Evolutionary conservation across 495 filamentous ascomycete species (phyloP).

Genomic region (Penicillium waksmanii): DNA sequence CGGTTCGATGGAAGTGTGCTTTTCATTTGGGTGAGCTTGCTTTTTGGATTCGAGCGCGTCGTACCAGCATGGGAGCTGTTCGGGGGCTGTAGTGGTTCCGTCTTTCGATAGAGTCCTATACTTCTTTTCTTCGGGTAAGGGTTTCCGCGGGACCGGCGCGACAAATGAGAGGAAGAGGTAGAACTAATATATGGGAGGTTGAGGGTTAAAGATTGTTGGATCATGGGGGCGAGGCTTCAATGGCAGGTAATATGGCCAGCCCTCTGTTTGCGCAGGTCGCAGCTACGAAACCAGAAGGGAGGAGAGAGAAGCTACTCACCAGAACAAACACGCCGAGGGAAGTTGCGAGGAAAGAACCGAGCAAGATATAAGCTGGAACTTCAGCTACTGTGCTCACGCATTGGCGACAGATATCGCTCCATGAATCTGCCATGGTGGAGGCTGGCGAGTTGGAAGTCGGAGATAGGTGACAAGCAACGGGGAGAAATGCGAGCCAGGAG

Average conservation of each 20-base stretch:
- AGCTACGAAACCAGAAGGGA: slow-evolving; percentile 1
- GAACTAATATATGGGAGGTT: slow-evolving; percentile 50
- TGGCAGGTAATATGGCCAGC: neutral
- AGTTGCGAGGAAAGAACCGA: slow-evolving; percentile 35
- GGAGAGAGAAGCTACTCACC: slow-evolving; percentile 32
- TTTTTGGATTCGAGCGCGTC: slow-evolving; percentile 63
- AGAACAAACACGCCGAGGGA: slow-evolving; percentile 40
- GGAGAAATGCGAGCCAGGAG: slow-evolving; percentile 17
- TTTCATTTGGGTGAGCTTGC: slow-evolving; percentile 23
- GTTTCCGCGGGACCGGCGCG: slow-evolving; percentile 78
- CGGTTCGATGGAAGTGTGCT: slow-evolving; percentile 43
- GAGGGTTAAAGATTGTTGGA: neutral
- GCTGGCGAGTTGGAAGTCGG: slow-evolving; percentile 8
- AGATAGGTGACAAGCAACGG: slow-evolving; percentile 8
- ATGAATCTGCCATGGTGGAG: slow-evolving; percentile 38
- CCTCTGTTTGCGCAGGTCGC: neutral
- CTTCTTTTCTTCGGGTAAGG: slow-evolving; percentile 79
- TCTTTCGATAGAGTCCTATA: slow-evolving; percentile 74
- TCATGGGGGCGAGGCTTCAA: neutral
- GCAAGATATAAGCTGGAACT: slow-evolving; percentile 36
- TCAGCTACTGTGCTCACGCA: slow-evolving; percentile 35
- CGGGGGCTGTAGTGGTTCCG: slow-evolving; percentile 60
- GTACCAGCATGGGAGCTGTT: slow-evolving; percentile 81
- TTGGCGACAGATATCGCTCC: slow-evolving; percentile 39
- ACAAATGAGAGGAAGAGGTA: slow-evolving; percentile 72